Evolutionary conservation across 164 flowering plant species (phyloP).

Genomic region (Cinnamomum micranthum): DNA sequence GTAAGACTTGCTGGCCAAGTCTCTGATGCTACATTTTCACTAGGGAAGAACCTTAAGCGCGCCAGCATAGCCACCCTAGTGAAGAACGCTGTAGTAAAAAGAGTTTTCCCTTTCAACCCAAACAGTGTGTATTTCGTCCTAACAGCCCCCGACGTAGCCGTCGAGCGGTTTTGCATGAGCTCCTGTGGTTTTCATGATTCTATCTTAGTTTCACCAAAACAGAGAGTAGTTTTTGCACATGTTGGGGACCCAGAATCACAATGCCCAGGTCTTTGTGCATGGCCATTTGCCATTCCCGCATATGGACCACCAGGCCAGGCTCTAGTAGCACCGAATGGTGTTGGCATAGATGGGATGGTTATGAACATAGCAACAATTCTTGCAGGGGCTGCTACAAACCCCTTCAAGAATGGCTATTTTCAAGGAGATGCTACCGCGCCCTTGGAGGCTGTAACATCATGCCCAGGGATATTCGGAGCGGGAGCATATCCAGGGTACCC

Average conservation of each 20-base stretch:
- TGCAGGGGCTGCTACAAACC: conserved; percentile 40
- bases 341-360: conserved; percentile 35
- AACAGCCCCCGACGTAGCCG: conserved; percentile 23
- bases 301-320: conserved; percentile 35
- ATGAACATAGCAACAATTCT: conserved; percentile 38
- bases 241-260: conserved; percentile 32
- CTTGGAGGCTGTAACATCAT: conserved; percentile 37
- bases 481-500: conserved; percentile 43
- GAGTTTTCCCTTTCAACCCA: conserved; percentile 14
- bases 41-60: conserved; percentile 30
- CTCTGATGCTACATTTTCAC: conserved; percentile 11
- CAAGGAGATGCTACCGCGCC: conserved; percentile 33
- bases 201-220: background rate
- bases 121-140: conserved; percentile 26
- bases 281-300: conserved; percentile 30
- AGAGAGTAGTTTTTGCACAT: conserved; percentile 24
- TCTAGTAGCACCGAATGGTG: conserved; percentile 32
- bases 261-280: conserved; percentile 39
- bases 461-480: conserved; percentile 32
- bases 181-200: conserved; percentile 31
- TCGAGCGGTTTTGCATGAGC: conserved; percentile 33
- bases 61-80: conserved; percentile 19
- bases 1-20: conserved; percentile 18
- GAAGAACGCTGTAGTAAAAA: conserved; percentile 9
- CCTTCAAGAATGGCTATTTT: conserved; percentile 31